These are phyloP conservation scores for Proliferodiscus dingleyae DNA, from an alignment of 2,329 filamentous ascomycete species.

Conservation along the genomic window DNA sequence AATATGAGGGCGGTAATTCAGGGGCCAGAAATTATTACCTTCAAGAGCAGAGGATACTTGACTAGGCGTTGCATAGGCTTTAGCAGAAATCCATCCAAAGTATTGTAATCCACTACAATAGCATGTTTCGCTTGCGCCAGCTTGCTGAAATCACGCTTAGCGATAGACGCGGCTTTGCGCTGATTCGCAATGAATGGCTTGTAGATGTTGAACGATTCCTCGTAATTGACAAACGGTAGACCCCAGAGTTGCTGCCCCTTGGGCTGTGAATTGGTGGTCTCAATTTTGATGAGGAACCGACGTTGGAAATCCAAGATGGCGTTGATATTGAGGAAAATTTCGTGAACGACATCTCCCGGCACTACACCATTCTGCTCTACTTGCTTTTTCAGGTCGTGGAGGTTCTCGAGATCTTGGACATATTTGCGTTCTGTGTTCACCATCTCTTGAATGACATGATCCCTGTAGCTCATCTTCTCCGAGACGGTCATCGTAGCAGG, in stretches of 20 bases:
- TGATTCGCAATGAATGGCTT: conserved; percentile 98
- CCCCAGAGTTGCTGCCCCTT: conserved; percentile 84
- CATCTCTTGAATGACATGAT: conserved; percentile 87
- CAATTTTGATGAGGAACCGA: conserved; percentile 88
- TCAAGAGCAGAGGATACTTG: conserved; percentile 88
- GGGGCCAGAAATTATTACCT: conserved; percentile 45
- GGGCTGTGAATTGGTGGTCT: conserved; percentile 86
- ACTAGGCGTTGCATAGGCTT: conserved; percentile 95
- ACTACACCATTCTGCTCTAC: conserved; percentile 84
- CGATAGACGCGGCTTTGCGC: conserved; percentile 80
- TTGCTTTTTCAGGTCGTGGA: conserved; percentile 86
- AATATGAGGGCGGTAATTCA: conserved; percentile 4
- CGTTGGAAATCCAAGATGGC: conserved; percentile 92
- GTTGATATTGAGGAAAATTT: conserved; percentile 96
- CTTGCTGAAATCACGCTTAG: conserved; percentile 80
- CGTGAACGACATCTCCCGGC: conserved; percentile 83
- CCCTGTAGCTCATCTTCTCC: conserved; percentile 66
- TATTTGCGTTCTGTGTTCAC: conserved; percentile 97
- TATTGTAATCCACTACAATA: conserved; percentile 83
- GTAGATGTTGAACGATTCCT: conserved; percentile 87
- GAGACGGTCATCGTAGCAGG: conserved; percentile 41
- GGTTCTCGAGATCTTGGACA: conserved; percentile 90
- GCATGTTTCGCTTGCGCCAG: conserved; percentile 69
- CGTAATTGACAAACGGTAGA: conserved; percentile 78
- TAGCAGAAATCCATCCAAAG: conserved; percentile 84